phyloP scores from a whole-genome alignment of 2,329 filamentous ascomycete genomes.

The Botrytis fabae region DNA sequence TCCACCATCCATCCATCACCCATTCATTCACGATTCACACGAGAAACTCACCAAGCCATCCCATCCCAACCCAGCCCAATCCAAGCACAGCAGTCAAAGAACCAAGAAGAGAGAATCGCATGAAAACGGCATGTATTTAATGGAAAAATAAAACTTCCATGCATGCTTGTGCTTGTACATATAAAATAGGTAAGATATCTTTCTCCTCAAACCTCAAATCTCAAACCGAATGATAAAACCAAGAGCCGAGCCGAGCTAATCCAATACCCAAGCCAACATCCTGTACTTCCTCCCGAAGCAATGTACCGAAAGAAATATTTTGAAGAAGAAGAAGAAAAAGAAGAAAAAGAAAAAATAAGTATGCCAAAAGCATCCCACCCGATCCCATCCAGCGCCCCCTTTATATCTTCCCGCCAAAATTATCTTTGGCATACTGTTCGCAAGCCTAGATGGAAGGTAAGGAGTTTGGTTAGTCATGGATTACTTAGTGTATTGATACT shows the following conservation, averaged over 20 bases:
- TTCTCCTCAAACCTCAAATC: neutral
- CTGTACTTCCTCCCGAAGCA: neutral
- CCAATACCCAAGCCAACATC: neutral
- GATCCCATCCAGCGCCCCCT: neutral
- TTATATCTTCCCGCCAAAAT: slow-evolving; percentile 56
- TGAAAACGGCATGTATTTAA: neutral
- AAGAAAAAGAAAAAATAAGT: neutral
- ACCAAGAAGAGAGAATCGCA: neutral
- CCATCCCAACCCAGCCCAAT: neutral
- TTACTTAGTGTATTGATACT: neutral
- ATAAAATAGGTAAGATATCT: neutral
- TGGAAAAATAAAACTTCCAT: neutral
- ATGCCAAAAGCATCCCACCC: neutral
- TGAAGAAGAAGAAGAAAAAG: neutral
- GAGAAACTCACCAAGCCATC: neutral
- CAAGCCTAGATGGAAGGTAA: slow-evolving; percentile 57
- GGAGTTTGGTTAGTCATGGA: neutral
- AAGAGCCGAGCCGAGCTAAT: neutral
- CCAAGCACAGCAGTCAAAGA: neutral
- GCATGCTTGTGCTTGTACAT: neutral
- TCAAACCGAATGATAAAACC: neutral
- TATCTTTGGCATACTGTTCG: slow-evolving; percentile 94
- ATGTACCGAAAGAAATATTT: neutral
- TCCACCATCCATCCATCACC: neutral
- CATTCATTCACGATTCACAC: neutral